Evolutionary conservation across 441 rosid species (phyloP).

Genomic region (Syzygium malaccense): DNA sequence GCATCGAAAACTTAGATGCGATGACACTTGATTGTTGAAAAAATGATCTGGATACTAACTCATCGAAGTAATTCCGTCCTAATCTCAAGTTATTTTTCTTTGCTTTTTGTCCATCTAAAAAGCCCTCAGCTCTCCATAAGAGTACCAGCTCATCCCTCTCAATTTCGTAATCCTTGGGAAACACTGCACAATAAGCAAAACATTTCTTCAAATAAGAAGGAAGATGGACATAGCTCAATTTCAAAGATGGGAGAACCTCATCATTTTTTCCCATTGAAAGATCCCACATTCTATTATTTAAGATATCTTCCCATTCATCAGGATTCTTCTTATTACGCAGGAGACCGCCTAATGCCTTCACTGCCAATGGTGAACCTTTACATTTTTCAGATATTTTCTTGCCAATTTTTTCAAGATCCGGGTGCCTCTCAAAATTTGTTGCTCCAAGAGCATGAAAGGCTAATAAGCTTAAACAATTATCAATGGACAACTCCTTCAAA

Average conservation of each 20-base stretch:
- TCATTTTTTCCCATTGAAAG: too few relatives aligned
- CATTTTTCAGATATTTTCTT: not conserved
- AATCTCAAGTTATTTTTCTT: not conserved
- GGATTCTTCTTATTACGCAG: not conserved
- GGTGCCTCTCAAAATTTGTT: not conserved
- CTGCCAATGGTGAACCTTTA: not conserved
- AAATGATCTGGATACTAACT: not conserved
- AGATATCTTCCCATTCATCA: accelerated
- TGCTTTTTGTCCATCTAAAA: not conserved
- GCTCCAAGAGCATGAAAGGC: not conserved
- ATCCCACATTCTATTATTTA: too few relatives aligned
- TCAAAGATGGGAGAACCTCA: too few relatives aligned
- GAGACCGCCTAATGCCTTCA: not conserved
- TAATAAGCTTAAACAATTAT: not conserved
- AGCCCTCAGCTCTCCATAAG: not conserved
- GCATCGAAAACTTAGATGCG: not conserved
- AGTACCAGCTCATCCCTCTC: not conserved
- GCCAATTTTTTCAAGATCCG: too few relatives aligned
- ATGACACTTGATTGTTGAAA: not conserved
- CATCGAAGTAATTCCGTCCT: not conserved
- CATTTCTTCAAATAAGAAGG: too few relatives aligned
- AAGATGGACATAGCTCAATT: too few relatives aligned
- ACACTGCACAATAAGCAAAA: not conserved
- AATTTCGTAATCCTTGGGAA: not conserved
- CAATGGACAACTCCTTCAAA: too few relatives aligned